Conservation (phyloP, 495 filamentous ascomycete genomes). For the Daldinia grandis region DNA sequence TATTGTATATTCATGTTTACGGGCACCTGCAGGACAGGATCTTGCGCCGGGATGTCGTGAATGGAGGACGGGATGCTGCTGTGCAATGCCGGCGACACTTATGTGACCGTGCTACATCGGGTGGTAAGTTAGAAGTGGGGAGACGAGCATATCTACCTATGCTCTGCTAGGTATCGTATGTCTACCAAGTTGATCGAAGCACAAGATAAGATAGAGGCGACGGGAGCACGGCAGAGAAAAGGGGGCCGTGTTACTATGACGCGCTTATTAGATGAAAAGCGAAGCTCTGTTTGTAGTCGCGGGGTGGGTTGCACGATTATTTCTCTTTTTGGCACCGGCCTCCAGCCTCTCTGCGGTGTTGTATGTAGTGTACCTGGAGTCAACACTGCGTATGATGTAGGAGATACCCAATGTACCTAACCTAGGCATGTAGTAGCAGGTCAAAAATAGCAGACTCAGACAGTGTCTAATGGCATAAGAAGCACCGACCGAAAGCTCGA, state of each 20-base stretch:
- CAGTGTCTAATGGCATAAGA: not conserved
- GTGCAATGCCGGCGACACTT: not conserved
- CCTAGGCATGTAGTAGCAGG: not conserved
- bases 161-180: not conserved
- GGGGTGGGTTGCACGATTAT: conserved; percentile 12
- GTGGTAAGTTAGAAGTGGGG: conserved; percentile 5
- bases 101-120: conserved; percentile 2
- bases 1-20: not conserved
- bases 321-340: conserved; percentile 5
- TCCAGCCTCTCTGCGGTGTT: not conserved
- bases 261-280: conserved; percentile 4
- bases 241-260: conserved; percentile 10
- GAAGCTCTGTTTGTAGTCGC: too few species aligned
- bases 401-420: not conserved
- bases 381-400: not conserved
- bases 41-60: conserved; percentile 7
- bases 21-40: conserved; percentile 15
- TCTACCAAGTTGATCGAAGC: not conserved
- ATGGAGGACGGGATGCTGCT: not conserved
- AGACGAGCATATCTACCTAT: not conserved
- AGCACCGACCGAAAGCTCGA: not conserved
- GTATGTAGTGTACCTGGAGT: conserved; percentile 19
- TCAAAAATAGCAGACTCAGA: not conserved
- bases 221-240: not conserved
- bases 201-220: conserved; percentile 4